phyloP scores from a whole-genome alignment of 331 rosid genomes.

The Quercus phellos region DNA sequence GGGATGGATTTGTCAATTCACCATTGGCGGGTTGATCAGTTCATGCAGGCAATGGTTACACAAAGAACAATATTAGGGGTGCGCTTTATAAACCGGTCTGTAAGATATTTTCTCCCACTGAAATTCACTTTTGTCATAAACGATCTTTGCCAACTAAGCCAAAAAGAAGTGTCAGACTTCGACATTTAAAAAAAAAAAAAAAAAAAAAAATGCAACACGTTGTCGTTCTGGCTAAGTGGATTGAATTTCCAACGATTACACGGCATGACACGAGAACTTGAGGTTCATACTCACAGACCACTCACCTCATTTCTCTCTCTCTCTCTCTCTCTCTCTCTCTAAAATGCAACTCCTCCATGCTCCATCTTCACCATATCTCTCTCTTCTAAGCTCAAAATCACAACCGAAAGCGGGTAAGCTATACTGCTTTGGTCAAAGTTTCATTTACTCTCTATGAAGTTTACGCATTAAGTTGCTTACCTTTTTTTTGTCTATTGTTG shows the following conservation, averaged over 20 bases:
- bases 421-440: constrained; percentile 1
- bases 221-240: constrained; percentile 23
- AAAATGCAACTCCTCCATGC: constrained; percentile 70
- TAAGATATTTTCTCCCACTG: too few species aligned
- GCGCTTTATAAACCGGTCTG: too few species aligned
- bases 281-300: constrained; percentile 37
- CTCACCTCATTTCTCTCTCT: constrained; percentile 9
- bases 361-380: constrained; percentile 54
- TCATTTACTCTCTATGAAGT: not conserved
- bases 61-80: too few species aligned
- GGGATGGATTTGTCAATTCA: too few species aligned
- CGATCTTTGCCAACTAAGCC: not conserved
- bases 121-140: too few species aligned
- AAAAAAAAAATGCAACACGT: not conserved
- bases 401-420: constrained; percentile 39
- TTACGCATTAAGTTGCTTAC: not conserved
- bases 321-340: constrained; percentile 14
- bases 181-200: not conserved
- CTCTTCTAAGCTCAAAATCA: constrained; percentile 41
- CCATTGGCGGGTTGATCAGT: too few species aligned
- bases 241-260: constrained; percentile 17
- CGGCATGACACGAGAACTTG: constrained; percentile 31
- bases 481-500: not conserved
- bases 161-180: not conserved
- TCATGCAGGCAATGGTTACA: too few species aligned